Evolutionary conservation across 2,329 filamentous ascomycete species (phyloP).

Genomic region (Gremmenia infestans): DNA sequence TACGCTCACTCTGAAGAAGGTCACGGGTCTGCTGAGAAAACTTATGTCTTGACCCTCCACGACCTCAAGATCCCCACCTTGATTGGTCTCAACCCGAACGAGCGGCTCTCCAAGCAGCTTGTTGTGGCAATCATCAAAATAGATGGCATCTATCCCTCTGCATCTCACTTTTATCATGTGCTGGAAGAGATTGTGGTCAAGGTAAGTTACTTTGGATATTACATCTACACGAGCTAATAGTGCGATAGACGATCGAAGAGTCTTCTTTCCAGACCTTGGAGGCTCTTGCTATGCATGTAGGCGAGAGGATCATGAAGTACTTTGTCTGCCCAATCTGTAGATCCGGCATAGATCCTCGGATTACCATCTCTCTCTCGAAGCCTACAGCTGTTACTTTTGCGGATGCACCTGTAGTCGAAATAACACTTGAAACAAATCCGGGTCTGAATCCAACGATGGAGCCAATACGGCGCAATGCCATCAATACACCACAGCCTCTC

Average conservation of each 20-base stretch:
- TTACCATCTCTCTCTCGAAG: constrained; percentile 63
- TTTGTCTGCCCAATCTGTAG: constrained; percentile 30
- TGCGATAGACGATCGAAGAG: constrained; percentile 44
- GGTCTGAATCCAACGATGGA: neutral
- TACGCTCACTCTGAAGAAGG: constrained; percentile 26
- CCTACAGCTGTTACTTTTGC: constrained; percentile 69
- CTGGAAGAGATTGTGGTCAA: constrained; percentile 50
- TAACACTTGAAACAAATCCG: constrained; percentile 25
- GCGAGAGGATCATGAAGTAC: constrained; percentile 40
- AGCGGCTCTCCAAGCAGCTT: constrained; percentile 61
- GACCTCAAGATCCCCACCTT: constrained; percentile 60
- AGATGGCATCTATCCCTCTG: constrained; percentile 39
- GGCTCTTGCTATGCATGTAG: constrained; percentile 49
- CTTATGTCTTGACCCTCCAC: constrained; percentile 38
- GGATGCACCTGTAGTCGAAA: constrained; percentile 64
- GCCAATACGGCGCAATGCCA: neutral
- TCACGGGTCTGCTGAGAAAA: constrained; percentile 17
- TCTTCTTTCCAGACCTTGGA: constrained; percentile 61
- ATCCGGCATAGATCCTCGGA: constrained; percentile 5
- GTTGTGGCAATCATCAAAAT: constrained; percentile 59
- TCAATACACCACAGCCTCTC: constrained; percentile 3
- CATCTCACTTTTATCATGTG: constrained; percentile 45
- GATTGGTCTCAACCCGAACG: constrained; percentile 69
- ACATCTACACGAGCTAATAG: neutral
- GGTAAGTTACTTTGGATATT: neutral